These are phyloP conservation scores for Penicillium olsonii DNA, from an alignment of 2,329 filamentous ascomycete species.

Conservation along the genomic window DNA sequence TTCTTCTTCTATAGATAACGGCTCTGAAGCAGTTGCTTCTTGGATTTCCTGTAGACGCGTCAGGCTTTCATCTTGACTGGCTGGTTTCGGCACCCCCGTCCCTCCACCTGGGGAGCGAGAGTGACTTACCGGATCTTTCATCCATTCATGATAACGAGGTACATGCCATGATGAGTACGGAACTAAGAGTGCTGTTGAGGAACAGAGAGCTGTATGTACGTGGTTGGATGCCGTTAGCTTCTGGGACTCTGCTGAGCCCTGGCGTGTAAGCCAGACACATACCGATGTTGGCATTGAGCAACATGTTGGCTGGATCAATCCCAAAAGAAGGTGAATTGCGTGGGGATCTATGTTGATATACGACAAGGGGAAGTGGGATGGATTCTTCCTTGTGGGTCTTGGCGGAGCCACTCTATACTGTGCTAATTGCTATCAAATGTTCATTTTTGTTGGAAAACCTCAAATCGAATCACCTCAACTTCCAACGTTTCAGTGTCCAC, in stretches of 20 bases:
- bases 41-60: conserved; percentile 61
- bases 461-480: conserved; percentile 67
- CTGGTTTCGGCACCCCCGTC: too few relatives aligned
- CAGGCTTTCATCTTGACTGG: background rate
- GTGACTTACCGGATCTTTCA: conserved; percentile 75
- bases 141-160: conserved; percentile 81
- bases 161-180: conserved; percentile 85
- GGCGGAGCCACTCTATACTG: conserved; percentile 12
- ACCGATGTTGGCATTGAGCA: conserved; percentile 40
- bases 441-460: conserved; percentile 41
- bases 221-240: background rate
- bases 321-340: background rate
- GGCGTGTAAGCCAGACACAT: conserved; percentile 2
- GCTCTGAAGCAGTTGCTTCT: conserved; percentile 83
- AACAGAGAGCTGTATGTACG: conserved; percentile 61
- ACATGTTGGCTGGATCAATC: conserved; percentile 23
- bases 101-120: too few relatives aligned
- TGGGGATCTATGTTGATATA: background rate
- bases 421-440: too few relatives aligned
- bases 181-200: conserved; percentile 70
- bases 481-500: conserved; percentile 85
- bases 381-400: conserved; percentile 23
- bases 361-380: conserved; percentile 1
- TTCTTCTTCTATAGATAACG: conserved; percentile 76
- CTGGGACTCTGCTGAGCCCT: background rate